Evolutionary conservation across 768 basidiomycete genomes (phyloP), one percentile per base, ranked within the genome.

Genomic region (Boletus bicolor): DNA sequence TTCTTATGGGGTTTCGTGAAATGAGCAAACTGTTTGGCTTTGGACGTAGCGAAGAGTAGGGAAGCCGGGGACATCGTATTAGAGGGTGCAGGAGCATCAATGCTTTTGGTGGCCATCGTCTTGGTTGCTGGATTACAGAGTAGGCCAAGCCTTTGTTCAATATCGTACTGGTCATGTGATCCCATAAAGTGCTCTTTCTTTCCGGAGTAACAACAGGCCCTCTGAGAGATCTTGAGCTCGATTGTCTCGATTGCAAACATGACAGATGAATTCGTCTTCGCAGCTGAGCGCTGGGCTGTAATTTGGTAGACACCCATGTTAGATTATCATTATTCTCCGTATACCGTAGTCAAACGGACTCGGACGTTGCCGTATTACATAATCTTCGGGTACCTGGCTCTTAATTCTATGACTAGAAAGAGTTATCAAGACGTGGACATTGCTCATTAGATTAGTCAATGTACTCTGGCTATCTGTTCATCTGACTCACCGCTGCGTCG

Each of bases 1-100:
- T 64, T 68, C 48, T 68, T 73, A 21, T 70, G 41, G 2, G 75
- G 77, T 57, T 73, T 77, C 30, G 66, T 64, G 36, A 66, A 60
- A 41, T 70, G 45, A 0, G 56, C n/a, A 34, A 68, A 9, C 1
- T 60, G 44, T 35, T 66, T 66, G 34, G 59, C 59, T 48, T 53
- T 60, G 17, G 68, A 54, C 0, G 68, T 49, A 6, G 66, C 44
- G 30, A 68, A 70, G n/a, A 70, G 64, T 0, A 60, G 37, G 4
- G 64, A 64, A 2, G 66, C 54, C 1, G 67, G 66, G 14, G 67
- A 69, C 59, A 56, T 57, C 28, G 48, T 17, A 15, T 26, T 49
- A 8, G 55, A 42, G 10, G 65, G n/a, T 15, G 26, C 12, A 44
- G 54, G n/a, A 21, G 36, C 28, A 28, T 28, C 12, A 34, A 37